Percentiles rank a stretch among this genome's conserved stretches.
Evolutionary conservation across 192 early-diverging fungal species (phyloP).

Genomic region (Obelidium mucronatum): DNA sequence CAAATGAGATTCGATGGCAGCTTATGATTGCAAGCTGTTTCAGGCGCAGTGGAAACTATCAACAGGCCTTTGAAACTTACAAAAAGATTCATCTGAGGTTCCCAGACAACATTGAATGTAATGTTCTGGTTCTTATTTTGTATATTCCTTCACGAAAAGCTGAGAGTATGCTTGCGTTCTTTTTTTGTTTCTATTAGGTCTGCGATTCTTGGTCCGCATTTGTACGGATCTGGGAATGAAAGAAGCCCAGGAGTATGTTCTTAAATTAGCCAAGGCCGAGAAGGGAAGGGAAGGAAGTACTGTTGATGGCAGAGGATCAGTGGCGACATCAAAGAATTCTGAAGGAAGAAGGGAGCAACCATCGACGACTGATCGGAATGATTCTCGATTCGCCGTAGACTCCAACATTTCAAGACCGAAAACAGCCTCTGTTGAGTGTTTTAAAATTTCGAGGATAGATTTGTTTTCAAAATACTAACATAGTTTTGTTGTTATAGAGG

Average conservation of each 20-base stretch:
- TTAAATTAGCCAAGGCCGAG: constrained; percentile 53
- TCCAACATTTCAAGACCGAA: constrained; percentile 19
- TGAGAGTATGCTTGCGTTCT: constrained; percentile 19
- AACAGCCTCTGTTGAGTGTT: background rate
- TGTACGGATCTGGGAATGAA: constrained; percentile 68
- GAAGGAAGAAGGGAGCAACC: constrained; percentile 5
- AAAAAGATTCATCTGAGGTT: constrained; percentile 60
- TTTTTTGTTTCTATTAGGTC: no score
- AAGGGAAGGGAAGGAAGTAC: constrained; percentile 40
- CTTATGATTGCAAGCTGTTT: constrained; percentile 67
- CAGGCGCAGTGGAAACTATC: constrained; percentile 62
- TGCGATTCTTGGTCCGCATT: constrained; percentile 66
- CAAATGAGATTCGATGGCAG: constrained; percentile 62
- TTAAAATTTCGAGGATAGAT: background rate
- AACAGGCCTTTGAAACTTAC: constrained; percentile 62
- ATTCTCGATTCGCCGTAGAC: constrained; percentile 14
- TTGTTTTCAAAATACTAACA: background rate
- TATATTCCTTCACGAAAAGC: background rate
- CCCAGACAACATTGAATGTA: constrained; percentile 67
- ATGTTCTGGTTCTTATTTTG: constrained; percentile 1
- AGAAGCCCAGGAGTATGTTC: constrained; percentile 61
- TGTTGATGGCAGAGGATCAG: background rate
- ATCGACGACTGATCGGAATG: background rate
- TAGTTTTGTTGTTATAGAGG: background rate
- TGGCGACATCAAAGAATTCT: background rate